Base-by-base conservation (phyloP, 768 basidiomycete species). In the Naganishia onofrii region DNA sequence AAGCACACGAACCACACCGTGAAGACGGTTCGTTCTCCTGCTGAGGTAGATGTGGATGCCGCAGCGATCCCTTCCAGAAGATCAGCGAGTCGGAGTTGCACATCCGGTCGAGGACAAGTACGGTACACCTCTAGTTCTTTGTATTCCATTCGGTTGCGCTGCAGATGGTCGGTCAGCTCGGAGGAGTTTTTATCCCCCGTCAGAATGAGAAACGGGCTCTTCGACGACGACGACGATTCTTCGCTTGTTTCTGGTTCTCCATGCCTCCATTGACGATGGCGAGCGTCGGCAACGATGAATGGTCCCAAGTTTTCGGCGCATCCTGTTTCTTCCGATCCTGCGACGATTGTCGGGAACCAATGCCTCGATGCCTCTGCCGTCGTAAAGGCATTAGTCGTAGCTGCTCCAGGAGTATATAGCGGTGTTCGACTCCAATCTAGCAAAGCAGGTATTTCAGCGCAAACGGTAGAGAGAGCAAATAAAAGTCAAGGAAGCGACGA, bases 1-100 rank as follows among this genome's bases (percentile, higher is more conserved):
- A 66, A 66, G 29, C 46, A 66, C 15, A 34, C 65, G 10, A 66
- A 52, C 65, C 65, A 66, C 2, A 66, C 31, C 42, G 42, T 42
- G 19, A 48, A 7, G n/a, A 34, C 21, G 7, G 26, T 2, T n/a
- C 4, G 46, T 10, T 52, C 65, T n/a, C 3, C 54, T 26, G 6
- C 54, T 36, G 0, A 6, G 21, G 10, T 1, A 10, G 7, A 21
- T 17, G 32, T 46, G 38, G 1, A 29, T 21, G 60, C 2, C 3
- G 48, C 48, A 4, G 48, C 19, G 23, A 63, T 63, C 19, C 19
- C 42, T 28, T 17, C 15, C 5, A 63, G 26, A 13, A 36, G 15
- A 26, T 2, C 21, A 7, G 12, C 4, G 2, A 66, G 29, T 4
- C 65, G 28, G 12, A 9, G 17, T 8, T 12, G n/a, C 29, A 60